A percentile compares a stretch with the other conserved stretches of the same genome.
Conservation (phyloP, 768 basidiomycete species). For the Boletus rex-veris region DNA sequence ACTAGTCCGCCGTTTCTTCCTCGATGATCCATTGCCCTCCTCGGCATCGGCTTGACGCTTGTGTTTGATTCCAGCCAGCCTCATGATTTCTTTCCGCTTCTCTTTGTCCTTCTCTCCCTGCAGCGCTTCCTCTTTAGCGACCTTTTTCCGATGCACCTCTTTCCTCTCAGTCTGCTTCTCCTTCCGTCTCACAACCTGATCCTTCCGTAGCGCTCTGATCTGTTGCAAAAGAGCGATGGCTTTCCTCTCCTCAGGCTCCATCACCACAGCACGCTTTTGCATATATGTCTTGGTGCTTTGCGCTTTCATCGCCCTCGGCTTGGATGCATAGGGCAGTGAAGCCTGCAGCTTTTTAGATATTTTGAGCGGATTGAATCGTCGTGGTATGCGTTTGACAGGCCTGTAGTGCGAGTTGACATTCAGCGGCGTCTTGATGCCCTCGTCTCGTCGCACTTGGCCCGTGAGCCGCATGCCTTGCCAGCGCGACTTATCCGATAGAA, state of each 20-base stretch:
- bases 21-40: slow-evolving; percentile 41
- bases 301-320: slow-evolving; percentile 78
- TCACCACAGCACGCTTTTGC: slow-evolving; percentile 90
- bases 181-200: slow-evolving; percentile 71
- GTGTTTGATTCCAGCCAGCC: slow-evolving; percentile 62
- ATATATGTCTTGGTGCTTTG: slow-evolving; percentile 81
- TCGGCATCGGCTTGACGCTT: slow-evolving; percentile 62
- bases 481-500: slow-evolving; percentile 72
- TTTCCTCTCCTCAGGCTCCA: slow-evolving; percentile 94
- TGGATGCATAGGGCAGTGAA: slow-evolving; percentile 85
- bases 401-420: slow-evolving; percentile 88
- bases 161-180: slow-evolving; percentile 86
- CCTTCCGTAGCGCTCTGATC: slow-evolving; percentile 87
- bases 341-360: slow-evolving; percentile 90
- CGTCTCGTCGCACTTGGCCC: slow-evolving; percentile 85
- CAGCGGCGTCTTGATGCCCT: slow-evolving; percentile 77
- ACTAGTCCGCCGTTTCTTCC: slow-evolving; percentile 52
- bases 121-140: slow-evolving; percentile 62
- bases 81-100: slow-evolving; percentile 75
- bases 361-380: slow-evolving; percentile 88
- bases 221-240: slow-evolving; percentile 91
- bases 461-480: slow-evolving; percentile 98
- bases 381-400: slow-evolving; percentile 68
- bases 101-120: slow-evolving; percentile 70
- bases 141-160: slow-evolving; percentile 63